phyloP scores from a whole-genome alignment of 768 basidiomycete genomes.

The Lactarius hatsudake region DNA sequence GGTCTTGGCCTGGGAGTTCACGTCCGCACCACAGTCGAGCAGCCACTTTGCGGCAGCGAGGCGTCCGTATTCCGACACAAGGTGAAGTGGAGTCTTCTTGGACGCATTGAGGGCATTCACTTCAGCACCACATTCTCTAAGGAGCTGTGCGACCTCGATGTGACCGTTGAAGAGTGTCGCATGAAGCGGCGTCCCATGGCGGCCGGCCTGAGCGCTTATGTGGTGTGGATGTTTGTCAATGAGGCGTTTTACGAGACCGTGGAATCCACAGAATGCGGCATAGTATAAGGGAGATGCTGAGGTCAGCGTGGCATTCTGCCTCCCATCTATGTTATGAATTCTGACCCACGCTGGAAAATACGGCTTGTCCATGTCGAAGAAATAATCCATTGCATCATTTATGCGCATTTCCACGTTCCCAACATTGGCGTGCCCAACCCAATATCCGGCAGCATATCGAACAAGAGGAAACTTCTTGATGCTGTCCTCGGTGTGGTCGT shows the following conservation, averaged over 20 bases:
- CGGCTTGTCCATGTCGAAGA: not conserved
- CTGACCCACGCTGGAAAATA: not conserved
- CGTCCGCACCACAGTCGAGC: not conserved
- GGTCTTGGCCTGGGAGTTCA: not conserved
- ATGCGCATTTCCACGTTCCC: not conserved
- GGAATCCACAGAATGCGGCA: not conserved
- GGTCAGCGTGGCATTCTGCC: too few relatives aligned
- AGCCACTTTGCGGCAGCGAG: not conserved
- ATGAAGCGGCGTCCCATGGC: not conserved
- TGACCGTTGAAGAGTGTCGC: not conserved
- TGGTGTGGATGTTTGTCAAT: not conserved
- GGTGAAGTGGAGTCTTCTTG: not conserved
- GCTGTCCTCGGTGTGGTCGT: too few relatives aligned
- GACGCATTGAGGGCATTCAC: not conserved
- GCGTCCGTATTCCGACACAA: fast-evolving
- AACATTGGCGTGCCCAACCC: not conserved
- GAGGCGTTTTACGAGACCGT: not conserved
- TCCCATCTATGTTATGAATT: not conserved
- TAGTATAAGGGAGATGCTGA: not conserved
- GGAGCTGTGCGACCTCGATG: not conserved
- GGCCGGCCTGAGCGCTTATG: not conserved
- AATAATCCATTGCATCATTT: not conserved
- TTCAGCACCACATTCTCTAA: not conserved
- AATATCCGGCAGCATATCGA: not conserved
- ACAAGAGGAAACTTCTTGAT: not conserved